These are phyloP conservation scores for Kwoniella dejecticola DNA, from an alignment of 768 basidiomycete species.

Conservation along the genomic window DNA sequence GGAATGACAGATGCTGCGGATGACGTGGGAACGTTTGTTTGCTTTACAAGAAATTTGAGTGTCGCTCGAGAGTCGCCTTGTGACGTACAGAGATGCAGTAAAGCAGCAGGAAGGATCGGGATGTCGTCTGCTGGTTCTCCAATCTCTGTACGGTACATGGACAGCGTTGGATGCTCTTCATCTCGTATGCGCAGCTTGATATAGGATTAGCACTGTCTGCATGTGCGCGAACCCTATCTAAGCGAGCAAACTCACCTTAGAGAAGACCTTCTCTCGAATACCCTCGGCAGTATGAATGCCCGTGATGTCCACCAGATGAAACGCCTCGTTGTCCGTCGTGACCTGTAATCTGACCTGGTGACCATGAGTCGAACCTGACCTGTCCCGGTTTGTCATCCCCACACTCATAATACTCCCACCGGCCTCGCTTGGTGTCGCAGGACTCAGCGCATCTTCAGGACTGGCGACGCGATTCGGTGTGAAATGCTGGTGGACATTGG, in stretches of 20 bases:
- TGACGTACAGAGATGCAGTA: conserved; percentile 71
- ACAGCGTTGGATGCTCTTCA: conserved; percentile 75
- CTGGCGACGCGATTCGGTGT: conserved; percentile 27
- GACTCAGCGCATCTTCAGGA: conserved; percentile 35
- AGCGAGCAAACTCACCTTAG: conserved; percentile 36
- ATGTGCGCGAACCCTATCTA: background rate
- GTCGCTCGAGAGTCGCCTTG: conserved; percentile 75
- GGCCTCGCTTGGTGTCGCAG: conserved; percentile 31
- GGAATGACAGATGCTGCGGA: conserved; percentile 68
- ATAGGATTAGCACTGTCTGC: background rate
- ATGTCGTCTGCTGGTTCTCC: conserved; percentile 74
- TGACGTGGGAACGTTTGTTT: conserved; percentile 58
- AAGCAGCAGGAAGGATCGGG: conserved; percentile 68
- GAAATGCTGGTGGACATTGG: conserved; percentile 9
- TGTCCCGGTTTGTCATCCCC: conserved; percentile 28
- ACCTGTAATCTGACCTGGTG: conserved; percentile 45
- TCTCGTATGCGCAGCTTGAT: conserved; percentile 62
- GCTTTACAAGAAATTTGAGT: conserved; percentile 80
- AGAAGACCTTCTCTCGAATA: conserved; percentile 52
- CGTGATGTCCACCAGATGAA: conserved; percentile 52
- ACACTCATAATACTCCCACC: conserved; percentile 22
- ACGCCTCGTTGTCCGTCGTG: conserved; percentile 53
- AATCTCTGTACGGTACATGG: conserved; percentile 86
- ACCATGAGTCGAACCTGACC: conserved; percentile 33
- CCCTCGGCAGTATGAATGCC: conserved; percentile 48